Evolutionary conservation across 768 basidiomycete genomes (phyloP).

Genomic region (Trichaptum fuscoviolaceum): DNA sequence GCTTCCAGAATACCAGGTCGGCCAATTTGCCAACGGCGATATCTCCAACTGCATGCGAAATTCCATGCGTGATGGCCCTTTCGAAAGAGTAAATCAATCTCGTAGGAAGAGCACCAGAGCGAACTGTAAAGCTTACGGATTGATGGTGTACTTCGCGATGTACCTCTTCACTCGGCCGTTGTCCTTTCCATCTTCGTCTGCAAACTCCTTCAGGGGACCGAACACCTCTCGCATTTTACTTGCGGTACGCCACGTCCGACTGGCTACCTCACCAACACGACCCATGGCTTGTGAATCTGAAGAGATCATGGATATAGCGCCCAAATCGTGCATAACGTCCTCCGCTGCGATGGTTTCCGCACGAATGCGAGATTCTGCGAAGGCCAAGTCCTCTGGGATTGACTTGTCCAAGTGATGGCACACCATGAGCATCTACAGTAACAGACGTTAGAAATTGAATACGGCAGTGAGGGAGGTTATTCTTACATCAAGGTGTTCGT

Average conservation of each 20-base stretch:
- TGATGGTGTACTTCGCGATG: slow-evolving; percentile 94
- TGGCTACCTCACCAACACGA: slow-evolving; percentile 89
- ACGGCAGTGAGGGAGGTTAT: background rate
- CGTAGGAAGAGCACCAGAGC: background rate
- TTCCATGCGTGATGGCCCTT: slow-evolving; percentile 92
- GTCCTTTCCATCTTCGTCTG: slow-evolving; percentile 66
- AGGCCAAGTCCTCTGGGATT: slow-evolving; percentile 92
- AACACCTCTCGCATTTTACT: slow-evolving; percentile 83
- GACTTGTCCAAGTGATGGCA: slow-evolving; percentile 91
- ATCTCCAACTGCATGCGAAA: slow-evolving; percentile 82
- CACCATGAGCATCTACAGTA: slow-evolving; percentile 93
- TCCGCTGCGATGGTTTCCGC: slow-evolving; percentile 97
- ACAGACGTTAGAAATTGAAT: slow-evolving; percentile 6
- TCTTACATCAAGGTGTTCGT: slow-evolving; percentile 93
- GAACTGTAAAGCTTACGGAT: slow-evolving; percentile 61
- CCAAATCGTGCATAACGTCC: slow-evolving; percentile 87
- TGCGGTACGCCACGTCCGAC: slow-evolving; percentile 94
- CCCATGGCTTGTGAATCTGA: slow-evolving; percentile 99
- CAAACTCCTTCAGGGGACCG: slow-evolving; percentile 67
- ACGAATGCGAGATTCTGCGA: slow-evolving; percentile 95
- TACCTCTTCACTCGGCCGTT: slow-evolving; percentile 94
- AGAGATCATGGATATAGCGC: slow-evolving; percentile 95
- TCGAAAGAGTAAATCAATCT: slow-evolving; percentile 5
- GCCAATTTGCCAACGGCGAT: slow-evolving; percentile 79
- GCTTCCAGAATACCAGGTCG: slow-evolving; percentile 94